phyloP scores from a whole-genome alignment of 2,329 filamentous ascomycete species.

The Stenocarpella maydis region DNA sequence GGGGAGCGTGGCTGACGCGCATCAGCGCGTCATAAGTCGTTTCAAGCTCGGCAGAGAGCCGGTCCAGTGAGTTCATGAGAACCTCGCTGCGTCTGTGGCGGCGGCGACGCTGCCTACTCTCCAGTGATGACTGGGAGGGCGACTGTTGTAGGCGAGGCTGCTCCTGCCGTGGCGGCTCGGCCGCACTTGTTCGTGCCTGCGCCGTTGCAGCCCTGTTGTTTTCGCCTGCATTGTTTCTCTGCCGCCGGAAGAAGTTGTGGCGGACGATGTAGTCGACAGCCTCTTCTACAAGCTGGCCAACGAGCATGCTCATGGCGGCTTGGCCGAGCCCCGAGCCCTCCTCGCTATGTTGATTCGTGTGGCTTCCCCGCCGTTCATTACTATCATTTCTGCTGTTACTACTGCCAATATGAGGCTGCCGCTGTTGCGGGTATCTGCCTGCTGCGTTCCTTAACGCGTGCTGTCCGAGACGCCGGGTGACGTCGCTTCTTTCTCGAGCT shows the following conservation, averaged over 20 bases:
- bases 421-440: neutral
- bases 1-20: neutral
- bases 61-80: slow-evolving; percentile 19
- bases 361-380: neutral
- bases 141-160: neutral
- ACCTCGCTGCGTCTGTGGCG: slow-evolving; percentile 10
- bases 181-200: neutral
- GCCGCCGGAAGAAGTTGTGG: slow-evolving; percentile 23
- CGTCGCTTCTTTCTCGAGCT: slow-evolving; percentile 16
- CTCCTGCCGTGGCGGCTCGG: neutral
- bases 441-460: slow-evolving; percentile 10
- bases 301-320: slow-evolving; percentile 9
- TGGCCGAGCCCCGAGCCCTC: neutral
- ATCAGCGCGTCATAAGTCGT: slow-evolving; percentile 13
- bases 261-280: slow-evolving; percentile 18
- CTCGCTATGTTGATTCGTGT: neutral
- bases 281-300: slow-evolving; percentile 16
- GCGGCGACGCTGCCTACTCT: slow-evolving; percentile 7
- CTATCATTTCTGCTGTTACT: neutral
- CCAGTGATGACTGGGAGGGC: slow-evolving; percentile 15
- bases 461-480: slow-evolving; percentile 9
- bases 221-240: neutral
- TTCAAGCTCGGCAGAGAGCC: slow-evolving; percentile 24
- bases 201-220: neutral
- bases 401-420: neutral